These are phyloP conservation scores for Monilinia fructicola DNA, from an alignment of 2,329 filamentous ascomycete genomes.

Conservation along the genomic window DNA sequence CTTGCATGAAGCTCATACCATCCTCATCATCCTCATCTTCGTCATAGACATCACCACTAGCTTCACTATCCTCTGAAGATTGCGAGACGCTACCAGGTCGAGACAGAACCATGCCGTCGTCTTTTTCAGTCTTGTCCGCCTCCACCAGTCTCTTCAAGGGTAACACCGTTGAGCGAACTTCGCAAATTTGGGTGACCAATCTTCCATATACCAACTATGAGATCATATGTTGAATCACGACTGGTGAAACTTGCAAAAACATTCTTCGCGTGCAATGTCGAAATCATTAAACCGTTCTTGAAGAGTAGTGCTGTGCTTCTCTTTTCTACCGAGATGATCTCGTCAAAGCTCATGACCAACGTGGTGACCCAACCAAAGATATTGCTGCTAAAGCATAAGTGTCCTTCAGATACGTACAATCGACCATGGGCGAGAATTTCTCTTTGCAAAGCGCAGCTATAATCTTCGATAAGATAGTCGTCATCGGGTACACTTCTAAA, in stretches of 20 bases:
- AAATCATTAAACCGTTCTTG: slow-evolving; percentile 95
- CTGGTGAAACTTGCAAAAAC: slow-evolving; percentile 94
- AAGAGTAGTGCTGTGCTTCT: slow-evolving; percentile 93
- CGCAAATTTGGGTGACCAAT: slow-evolving; percentile 89
- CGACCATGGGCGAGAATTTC: slow-evolving; percentile 94
- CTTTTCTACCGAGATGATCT: slow-evolving; percentile 95
- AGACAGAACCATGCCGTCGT: slow-evolving; percentile 44
- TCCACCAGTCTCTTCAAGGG: slow-evolving; percentile 72
- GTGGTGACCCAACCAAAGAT: slow-evolving; percentile 98
- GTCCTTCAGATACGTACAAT: slow-evolving; percentile 93
- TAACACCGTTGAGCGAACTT: slow-evolving; percentile 86
- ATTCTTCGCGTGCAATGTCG: slow-evolving; percentile 91
- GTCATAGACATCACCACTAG: slow-evolving; percentile 73
- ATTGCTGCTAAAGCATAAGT: slow-evolving; percentile 98
- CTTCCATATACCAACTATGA: slow-evolving; percentile 98
- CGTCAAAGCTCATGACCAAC: slow-evolving; percentile 95
- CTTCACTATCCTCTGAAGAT: slow-evolving; percentile 55
- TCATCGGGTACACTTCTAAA: slow-evolving; percentile 98
- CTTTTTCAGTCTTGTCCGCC: slow-evolving; percentile 93
- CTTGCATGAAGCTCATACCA: slow-evolving; percentile 54
- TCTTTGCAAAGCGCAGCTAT: slow-evolving; percentile 91
- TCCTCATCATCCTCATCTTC: slow-evolving; percentile 78
- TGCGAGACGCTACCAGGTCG: slow-evolving; percentile 52
- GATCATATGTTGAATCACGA: slow-evolving; percentile 91
- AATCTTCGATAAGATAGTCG: slow-evolving; percentile 97